Evolutionary conservation across 108 stramenopile genomes (phyloP).

Genomic region (Skeletonema potamos): DNA sequence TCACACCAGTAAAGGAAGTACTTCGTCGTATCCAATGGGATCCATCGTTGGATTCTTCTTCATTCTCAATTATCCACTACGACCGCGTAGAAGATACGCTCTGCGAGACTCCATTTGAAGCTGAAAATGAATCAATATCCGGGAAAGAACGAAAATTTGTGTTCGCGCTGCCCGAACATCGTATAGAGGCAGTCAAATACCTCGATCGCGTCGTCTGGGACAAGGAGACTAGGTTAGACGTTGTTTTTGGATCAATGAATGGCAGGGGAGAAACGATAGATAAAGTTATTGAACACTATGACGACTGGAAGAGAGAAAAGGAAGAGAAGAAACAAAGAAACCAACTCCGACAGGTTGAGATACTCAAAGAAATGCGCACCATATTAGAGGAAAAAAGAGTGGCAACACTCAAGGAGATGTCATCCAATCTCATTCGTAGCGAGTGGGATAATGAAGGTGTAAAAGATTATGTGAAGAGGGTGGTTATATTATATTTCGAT

Average conservation of each 20-base stretch:
- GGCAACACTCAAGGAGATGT: conserved; percentile 38
- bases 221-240: conserved; percentile 57
- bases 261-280: conserved; percentile 63
- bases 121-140: conserved; percentile 63
- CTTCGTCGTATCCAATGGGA: conserved; percentile 83
- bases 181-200: conserved; percentile 76
- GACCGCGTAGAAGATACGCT: conserved; percentile 64
- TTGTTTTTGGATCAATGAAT: conserved; percentile 70
- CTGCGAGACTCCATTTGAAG: conserved; percentile 69
- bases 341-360: conserved; percentile 46
- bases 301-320: conserved; percentile 66
- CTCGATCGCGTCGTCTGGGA: conserved; percentile 84
- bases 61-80: conserved; percentile 74
- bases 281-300: conserved; percentile 64
- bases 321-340: conserved; percentile 51
- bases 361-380: conserved; percentile 37
- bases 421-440: conserved; percentile 22
- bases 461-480: conserved; percentile 49
- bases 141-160: conserved; percentile 61
- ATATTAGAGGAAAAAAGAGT: conserved; percentile 54
- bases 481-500: conserved; percentile 42
- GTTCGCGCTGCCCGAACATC: conserved; percentile 85
- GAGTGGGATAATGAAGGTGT: conserved; percentile 31
- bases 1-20: conserved; percentile 76
- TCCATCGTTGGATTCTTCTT: conserved; percentile 25